Base-by-base conservation (phyloP, 2,329 filamentous ascomycete genomes). In the Nemania diffusa region DNA sequence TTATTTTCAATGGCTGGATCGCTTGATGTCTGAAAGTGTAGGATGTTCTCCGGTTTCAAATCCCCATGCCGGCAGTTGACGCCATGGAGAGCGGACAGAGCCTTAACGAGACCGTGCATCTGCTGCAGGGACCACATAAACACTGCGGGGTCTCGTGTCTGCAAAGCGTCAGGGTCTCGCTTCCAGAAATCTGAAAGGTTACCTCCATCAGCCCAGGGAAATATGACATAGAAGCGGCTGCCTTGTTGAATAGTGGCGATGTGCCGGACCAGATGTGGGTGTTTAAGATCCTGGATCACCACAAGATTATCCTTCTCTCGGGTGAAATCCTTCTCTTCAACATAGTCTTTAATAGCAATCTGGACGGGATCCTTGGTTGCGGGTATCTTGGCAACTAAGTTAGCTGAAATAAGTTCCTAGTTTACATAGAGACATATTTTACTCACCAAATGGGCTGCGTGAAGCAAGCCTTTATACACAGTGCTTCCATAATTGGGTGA, bases 31-130 rank as follows among this genome's bases (percentile, higher is more conserved):
- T 32, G 13, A 22, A 67, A 67, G 26, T 57, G 40, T 5, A 67
- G 40, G 17, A 67, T 64, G 20, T 67, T 67, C 34, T 64, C 65
- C 4, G 65, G 65, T 51, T 67, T n/a, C n/a, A n/a, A n/a, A n/a
- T n/a, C n/a, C n/a, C n/a, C n/a, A n/a, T n/a, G n/a, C n/a, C n/a
- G n/a, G 11, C 13, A 64, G 5, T 60, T 60, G 3, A 22, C 17
- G 0, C 27, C 20, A 26, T 67, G 65, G 27, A 67, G 24, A 34
- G 13, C 50, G 20, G 40, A 34, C 8, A 67, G 9, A 34, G 46
- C 65, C 13, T 64, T 60, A n/a, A 60, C 50, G 6, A 67, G 22
- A 3, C 65, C 65, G 6, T 44, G 20, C 65, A 67, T 64, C 24
- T 67, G 65, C 44, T 57, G 20, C 37, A 67, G n/a, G 6, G 22